Evolutionary conservation across 169 alveolate genomes (phyloP).

Genomic region (Sarcocystis neurona): DNA sequence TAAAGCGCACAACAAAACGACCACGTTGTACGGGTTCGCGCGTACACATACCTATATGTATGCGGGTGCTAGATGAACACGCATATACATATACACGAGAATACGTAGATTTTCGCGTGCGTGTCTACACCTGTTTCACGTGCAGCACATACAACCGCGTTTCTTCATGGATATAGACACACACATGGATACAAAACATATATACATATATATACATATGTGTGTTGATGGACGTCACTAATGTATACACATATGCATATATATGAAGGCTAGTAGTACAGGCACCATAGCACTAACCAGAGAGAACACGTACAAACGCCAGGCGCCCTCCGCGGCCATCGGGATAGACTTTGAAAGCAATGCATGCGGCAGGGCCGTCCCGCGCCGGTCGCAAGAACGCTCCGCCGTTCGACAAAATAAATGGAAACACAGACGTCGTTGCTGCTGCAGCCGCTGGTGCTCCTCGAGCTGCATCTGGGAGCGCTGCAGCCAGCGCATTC

Average conservation of each 20-base stretch:
- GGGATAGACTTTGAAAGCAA: constrained; percentile 46
- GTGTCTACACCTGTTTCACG: too few species aligned
- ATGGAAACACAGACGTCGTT: not conserved
- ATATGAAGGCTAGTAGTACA: not conserved
- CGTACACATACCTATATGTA: too few species aligned
- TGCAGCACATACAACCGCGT: too few species aligned
- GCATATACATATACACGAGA: too few species aligned
- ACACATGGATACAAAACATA: too few species aligned
- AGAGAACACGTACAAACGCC: constrained; percentile 36
- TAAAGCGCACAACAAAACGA: too few species aligned
- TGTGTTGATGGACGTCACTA: not conserved
- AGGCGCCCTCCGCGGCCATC: constrained; percentile 50
- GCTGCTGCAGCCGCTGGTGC: not conserved
- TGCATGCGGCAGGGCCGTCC: not conserved
- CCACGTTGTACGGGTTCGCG: too few species aligned
- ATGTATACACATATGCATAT: too few species aligned
- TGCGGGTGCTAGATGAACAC: too few species aligned
- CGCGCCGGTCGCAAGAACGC: not conserved
- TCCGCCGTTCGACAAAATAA: not conserved
- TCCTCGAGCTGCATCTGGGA: not conserved
- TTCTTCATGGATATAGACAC: too few species aligned
- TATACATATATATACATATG: not conserved
- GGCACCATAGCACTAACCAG: not conserved
- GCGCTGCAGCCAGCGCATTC: constrained; percentile 21
- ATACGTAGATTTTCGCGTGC: too few species aligned